Conservation (phyloP, 2,329 filamentous ascomycete genomes). For the Geosmithia flava region DNA sequence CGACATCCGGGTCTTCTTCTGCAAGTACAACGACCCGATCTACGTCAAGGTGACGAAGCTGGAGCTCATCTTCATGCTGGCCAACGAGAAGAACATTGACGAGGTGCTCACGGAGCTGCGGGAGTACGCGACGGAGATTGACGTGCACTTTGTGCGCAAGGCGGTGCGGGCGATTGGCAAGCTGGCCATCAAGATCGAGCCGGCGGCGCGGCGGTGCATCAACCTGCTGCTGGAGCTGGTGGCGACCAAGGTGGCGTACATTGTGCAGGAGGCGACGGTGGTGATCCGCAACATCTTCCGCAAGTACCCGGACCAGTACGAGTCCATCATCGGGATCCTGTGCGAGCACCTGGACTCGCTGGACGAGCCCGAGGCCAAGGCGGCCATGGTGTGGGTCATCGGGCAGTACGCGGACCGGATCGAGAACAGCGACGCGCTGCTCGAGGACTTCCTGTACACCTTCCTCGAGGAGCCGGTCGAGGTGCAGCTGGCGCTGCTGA, state of each 20-base stretch:
- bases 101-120: slow-evolving; percentile 88
- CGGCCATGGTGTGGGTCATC: slow-evolving; percentile 99
- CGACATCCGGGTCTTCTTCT: slow-evolving; percentile 98
- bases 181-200: slow-evolving; percentile 96
- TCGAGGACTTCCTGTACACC: slow-evolving; percentile 90
- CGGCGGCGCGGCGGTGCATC: slow-evolving; percentile 82
- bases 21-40: slow-evolving; percentile 99
- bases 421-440: slow-evolving; percentile 84
- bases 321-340: slow-evolving; percentile 89
- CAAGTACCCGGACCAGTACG: slow-evolving; percentile 98
- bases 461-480: slow-evolving; percentile 93
- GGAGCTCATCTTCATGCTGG: slow-evolving; percentile 97
- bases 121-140: slow-evolving; percentile 96
- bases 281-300: slow-evolving; percentile 99
- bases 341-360: slow-evolving; percentile 94
- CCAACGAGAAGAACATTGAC: slow-evolving; percentile 87
- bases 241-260: slow-evolving; percentile 96
- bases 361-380: slow-evolving; percentile 95
- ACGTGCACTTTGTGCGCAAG: slow-evolving; percentile 97
- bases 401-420: slow-evolving; percentile 96
- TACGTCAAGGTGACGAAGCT: slow-evolving; percentile 99
- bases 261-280: slow-evolving; percentile 96
- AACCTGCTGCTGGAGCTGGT: slow-evolving; percentile 86
- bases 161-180: slow-evolving; percentile 96
- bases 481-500: slow-evolving; percentile 87